These are phyloP conservation scores for Amylocystis lapponica DNA, from an alignment of 768 basidiomycete species.

Conservation along the genomic window DNA sequence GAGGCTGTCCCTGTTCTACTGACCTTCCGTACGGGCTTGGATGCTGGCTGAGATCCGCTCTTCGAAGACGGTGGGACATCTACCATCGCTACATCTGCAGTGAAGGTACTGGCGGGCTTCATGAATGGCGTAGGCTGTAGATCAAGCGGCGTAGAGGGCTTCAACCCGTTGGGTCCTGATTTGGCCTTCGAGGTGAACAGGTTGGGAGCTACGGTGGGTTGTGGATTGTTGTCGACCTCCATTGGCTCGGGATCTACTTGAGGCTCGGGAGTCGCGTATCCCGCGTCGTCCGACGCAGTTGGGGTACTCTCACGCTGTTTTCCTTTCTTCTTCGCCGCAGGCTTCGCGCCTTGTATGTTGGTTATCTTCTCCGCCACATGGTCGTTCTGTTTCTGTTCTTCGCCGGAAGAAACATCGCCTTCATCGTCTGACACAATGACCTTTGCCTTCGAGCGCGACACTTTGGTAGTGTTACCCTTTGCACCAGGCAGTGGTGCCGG, in stretches of 20 bases:
- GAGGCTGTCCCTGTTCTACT: neutral
- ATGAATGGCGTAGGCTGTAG: too few relatives aligned
- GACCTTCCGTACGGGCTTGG: neutral
- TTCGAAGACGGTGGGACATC: too few relatives aligned
- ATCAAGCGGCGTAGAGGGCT: too few relatives aligned
- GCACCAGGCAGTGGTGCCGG: conserved; percentile 3
- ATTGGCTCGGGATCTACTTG: conserved; percentile 8
- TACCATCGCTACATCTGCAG: neutral
- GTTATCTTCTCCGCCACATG: conserved; percentile 3
- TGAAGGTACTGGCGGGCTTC: too few relatives aligned
- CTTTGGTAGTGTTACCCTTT: conserved; percentile 5
- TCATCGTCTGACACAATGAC: conserved; percentile 6
- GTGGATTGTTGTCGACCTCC: conserved; percentile 7
- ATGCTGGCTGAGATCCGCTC: neutral
- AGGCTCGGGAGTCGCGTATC: conserved; percentile 22
- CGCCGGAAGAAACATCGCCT: conserved; percentile 11
- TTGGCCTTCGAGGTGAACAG: too few relatives aligned
- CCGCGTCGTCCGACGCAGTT: conserved; percentile 20
- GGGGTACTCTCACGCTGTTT: too few relatives aligned
- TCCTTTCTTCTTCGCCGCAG: conserved; percentile 5
- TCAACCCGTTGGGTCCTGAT: too few relatives aligned
- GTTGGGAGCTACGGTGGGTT: neutral
- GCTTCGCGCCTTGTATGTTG: neutral
- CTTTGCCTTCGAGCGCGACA: conserved; percentile 14
- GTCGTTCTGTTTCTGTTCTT: conserved; percentile 4